phyloP scores from a whole-genome alignment of 2,329 filamentous ascomycete species.

The Diaporthe vexans region DNA sequence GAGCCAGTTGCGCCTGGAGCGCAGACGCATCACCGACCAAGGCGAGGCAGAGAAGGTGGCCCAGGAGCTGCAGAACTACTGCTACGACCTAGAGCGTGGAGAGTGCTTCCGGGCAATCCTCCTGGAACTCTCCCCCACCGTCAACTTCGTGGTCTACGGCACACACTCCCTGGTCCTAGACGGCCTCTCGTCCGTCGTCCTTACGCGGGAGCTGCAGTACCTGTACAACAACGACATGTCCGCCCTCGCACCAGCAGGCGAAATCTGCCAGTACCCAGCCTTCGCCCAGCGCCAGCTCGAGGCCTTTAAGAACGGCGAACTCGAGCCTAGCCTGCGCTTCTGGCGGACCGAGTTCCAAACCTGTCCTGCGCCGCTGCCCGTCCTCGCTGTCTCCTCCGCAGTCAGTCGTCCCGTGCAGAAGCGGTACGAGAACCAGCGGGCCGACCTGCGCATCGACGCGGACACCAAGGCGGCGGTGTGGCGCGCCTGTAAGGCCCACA shows the following conservation, averaged over 20 bases:
- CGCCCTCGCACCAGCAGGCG: background rate
- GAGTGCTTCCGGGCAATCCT: background rate
- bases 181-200: background rate
- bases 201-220: background rate
- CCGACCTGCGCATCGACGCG: conserved; percentile 10
- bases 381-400: background rate
- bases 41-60: background rate
- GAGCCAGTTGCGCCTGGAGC: conserved; percentile 8
- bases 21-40: background rate
- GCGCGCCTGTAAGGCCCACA: background rate
- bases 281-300: background rate
- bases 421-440: conserved; percentile 13
- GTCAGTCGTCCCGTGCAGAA: conserved; percentile 1
- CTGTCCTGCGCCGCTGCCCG: background rate
- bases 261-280: background rate
- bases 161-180: conserved; percentile 13
- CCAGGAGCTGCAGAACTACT: background rate
- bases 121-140: background rate
- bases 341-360: background rate
- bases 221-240: conserved; percentile 12
- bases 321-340: conserved; percentile 11
- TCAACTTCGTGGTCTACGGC: conserved; percentile 7
- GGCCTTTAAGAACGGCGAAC: background rate
- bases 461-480: conserved; percentile 5
- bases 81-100: conserved; percentile 15